Evolutionary conservation across 306 rosid species (phyloP).

Genomic region (Leucaena leucocephala): DNA sequence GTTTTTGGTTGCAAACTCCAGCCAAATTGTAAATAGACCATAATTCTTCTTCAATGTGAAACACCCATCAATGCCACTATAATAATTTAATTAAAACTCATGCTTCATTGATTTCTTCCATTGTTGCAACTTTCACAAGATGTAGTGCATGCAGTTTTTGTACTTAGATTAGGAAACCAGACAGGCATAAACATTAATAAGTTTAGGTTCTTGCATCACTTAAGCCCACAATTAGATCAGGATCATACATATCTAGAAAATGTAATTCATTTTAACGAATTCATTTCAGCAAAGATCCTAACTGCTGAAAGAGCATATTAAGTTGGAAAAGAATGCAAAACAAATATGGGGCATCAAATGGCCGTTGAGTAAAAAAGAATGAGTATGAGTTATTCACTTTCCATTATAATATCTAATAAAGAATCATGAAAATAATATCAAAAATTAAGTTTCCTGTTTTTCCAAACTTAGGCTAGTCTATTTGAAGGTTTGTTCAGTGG

Average conservation of each 20-base stretch:
- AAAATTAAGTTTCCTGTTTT: slow-evolving; percentile 28
- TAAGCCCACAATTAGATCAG: background rate
- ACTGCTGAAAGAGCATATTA: too few species aligned
- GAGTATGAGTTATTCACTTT: slow-evolving; percentile 19
- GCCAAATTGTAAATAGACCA: background rate
- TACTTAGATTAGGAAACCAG: background rate
- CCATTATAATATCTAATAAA: slow-evolving; percentile 31
- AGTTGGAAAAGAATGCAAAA: slow-evolving; percentile 11
- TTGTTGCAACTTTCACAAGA: background rate
- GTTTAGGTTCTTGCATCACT: background rate
- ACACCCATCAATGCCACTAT: background rate
- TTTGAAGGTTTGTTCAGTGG: slow-evolving; percentile 50
- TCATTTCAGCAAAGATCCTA: too few species aligned
- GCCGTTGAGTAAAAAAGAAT: slow-evolving; percentile 21
- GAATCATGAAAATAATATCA: slow-evolving; percentile 2
- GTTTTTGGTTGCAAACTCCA: background rate
- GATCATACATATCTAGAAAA: background rate
- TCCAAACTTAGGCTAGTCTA: slow-evolving; percentile 26
- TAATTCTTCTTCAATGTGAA: background rate
- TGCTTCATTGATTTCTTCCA: background rate
- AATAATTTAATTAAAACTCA: background rate
- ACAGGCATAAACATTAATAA: background rate
- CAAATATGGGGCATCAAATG: slow-evolving; percentile 15
- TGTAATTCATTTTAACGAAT: too few species aligned
- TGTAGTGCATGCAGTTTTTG: background rate